These are phyloP conservation scores for Orbilia brochopaga DNA, from an alignment of 2,329 filamentous ascomycete species.

Conservation along the genomic window DNA sequence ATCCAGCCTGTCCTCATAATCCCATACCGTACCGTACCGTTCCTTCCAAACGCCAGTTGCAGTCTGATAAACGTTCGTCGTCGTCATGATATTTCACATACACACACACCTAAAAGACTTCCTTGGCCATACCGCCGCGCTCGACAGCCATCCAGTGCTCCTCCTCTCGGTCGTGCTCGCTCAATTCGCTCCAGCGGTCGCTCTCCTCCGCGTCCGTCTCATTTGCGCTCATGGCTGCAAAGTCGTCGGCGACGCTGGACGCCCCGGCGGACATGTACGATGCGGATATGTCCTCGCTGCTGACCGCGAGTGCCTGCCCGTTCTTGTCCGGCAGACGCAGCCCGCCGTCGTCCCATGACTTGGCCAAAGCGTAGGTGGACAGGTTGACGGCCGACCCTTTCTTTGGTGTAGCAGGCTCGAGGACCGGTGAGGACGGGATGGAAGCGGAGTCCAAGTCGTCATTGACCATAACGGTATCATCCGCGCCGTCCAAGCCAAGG, in stretches of 20 bases:
- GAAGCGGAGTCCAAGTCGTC: constrained; percentile 38
- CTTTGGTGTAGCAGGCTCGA: constrained; percentile 34
- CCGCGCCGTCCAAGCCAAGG: constrained; percentile 27
- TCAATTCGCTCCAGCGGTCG: constrained; percentile 46
- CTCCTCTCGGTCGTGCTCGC: constrained; percentile 37
- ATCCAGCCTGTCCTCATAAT: neutral
- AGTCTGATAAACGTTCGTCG: no score
- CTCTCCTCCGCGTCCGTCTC: constrained; percentile 49
- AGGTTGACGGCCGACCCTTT: constrained; percentile 42
- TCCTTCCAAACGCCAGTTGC: neutral
- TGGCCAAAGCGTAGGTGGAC: constrained; percentile 21
- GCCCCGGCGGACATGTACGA: constrained; percentile 39
- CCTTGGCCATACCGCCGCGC: constrained; percentile 39
- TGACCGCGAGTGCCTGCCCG: constrained; percentile 18
- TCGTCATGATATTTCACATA: neutral
- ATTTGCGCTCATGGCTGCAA: constrained; percentile 32
- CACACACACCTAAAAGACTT: constrained; percentile 19
- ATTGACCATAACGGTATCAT: constrained; percentile 38
- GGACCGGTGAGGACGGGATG: constrained; percentile 36
- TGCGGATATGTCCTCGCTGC: constrained; percentile 37
- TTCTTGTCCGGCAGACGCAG: constrained; percentile 12
- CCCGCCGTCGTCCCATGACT: constrained; percentile 3
- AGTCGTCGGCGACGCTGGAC: constrained; percentile 40
- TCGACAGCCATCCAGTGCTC: constrained; percentile 49
- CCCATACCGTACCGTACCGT: neutral